Evolutionary conservation across 179 eudicot species (phyloP).

Genomic region (Silene coronaria): DNA sequence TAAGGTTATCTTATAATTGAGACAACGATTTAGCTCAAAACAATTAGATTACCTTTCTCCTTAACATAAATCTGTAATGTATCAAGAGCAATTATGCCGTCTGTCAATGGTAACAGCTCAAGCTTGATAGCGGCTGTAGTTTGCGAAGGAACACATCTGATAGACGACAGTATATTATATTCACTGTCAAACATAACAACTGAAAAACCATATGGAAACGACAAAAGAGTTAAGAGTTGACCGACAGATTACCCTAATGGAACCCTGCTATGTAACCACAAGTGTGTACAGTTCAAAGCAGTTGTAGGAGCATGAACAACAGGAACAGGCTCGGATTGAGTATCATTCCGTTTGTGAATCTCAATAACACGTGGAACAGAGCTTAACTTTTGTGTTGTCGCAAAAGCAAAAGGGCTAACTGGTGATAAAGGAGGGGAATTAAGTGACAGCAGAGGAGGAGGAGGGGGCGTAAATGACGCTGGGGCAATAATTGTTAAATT

Average conservation of each 20-base stretch:
- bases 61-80: conserved; percentile 73
- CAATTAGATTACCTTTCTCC: conserved; percentile 64
- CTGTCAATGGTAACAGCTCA: conserved; percentile 88
- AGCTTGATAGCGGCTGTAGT: conserved; percentile 87
- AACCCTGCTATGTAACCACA: conserved; percentile 92
- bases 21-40: not conserved
- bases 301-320: conserved; percentile 59
- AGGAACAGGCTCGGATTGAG: conserved; percentile 42
- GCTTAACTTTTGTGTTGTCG: conserved; percentile 34
- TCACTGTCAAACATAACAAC: conserved; percentile 10
- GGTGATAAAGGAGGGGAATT: conserved; percentile 66
- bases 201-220: conserved; percentile 2
- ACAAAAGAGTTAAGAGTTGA: too few relatives aligned
- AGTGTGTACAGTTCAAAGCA: conserved; percentile 77
- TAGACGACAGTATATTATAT: conserved; percentile 10
- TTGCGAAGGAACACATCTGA: conserved; percentile 82
- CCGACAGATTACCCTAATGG: conserved; percentile 61
- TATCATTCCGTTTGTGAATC: conserved; percentile 33
- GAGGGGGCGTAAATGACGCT: conserved; percentile 65
- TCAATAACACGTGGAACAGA: conserved; percentile 33
- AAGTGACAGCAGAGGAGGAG: conserved; percentile 64
- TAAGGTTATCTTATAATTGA: not conserved
- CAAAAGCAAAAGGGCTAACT: conserved; percentile 43
- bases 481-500: conserved; percentile 92
- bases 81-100: conserved; percentile 92